These are phyloP conservation scores for Pisolithus microcarpus DNA, from an alignment of 768 basidiomycete genomes.

Conservation along the genomic window DNA sequence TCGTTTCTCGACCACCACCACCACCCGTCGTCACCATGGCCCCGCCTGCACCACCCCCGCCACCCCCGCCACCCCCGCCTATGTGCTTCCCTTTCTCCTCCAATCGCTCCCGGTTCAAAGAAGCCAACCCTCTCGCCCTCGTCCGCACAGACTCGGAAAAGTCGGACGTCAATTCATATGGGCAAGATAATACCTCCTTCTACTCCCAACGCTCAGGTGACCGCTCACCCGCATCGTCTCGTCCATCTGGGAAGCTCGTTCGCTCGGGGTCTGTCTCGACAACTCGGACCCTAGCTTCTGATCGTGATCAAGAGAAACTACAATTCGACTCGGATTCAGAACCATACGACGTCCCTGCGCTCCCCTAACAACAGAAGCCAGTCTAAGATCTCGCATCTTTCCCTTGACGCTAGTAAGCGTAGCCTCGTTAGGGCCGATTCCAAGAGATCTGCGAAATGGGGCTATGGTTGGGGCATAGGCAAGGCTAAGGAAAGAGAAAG, in stretches of 20 bases:
- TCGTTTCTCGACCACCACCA: conserved; percentile 12
- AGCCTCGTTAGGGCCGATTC: conserved; percentile 51
- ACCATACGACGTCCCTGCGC: conserved; percentile 38
- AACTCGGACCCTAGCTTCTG: conserved; percentile 33
- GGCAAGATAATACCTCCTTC: conserved; percentile 20
- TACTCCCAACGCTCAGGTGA: conserved; percentile 22
- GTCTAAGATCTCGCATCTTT: conserved; percentile 38
- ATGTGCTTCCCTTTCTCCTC: conserved; percentile 52
- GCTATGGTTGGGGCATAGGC: conserved; percentile 67
- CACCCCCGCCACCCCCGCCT: conserved; percentile 43
- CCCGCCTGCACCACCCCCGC: conserved; percentile 40
- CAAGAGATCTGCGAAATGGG: conserved; percentile 53
- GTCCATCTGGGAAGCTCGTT: conserved; percentile 23
- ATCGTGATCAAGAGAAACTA: conserved; percentile 35
- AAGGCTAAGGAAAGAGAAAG: conserved; percentile 43
- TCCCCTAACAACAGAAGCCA: conserved; percentile 31
- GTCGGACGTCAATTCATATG: conserved; percentile 37
- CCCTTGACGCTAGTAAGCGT: conserved; percentile 25
- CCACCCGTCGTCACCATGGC: conserved; percentile 34
- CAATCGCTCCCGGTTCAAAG: conserved; percentile 19
- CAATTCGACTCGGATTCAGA: conserved; percentile 59
- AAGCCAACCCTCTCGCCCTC: conserved; percentile 27
- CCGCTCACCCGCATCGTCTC: conserved; percentile 17
- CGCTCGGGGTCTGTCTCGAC: conserved; percentile 40
- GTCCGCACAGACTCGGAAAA: conserved; percentile 34